Base-by-base conservation (phyloP, 106 monocot genomes). In the Alisma plantagoaquatica region DNA sequence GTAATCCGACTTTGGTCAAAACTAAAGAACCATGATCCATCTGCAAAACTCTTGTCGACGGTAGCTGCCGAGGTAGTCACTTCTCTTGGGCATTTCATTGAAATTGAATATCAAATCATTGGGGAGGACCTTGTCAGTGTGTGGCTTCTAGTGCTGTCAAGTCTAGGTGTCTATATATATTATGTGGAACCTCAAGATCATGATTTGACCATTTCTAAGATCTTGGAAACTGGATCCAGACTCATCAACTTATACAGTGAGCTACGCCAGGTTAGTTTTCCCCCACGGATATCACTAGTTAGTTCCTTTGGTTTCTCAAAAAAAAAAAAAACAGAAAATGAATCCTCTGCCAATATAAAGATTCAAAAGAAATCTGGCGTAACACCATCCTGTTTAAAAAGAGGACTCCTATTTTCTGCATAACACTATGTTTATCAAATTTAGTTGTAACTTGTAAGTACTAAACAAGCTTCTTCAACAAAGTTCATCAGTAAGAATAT, bases 191-290 rank as follows among this genome's bases (percentile, higher is more conserved):
- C 20, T 11, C 44, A 31, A 15, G 51, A 73, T 16, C 46, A 27
- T 27, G 65, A 59, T 15, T 53, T 71, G 17, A 42, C 89, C 16
- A 61, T 17, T 43, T 62, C 60, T 53, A 73, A 68, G 55, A 74
- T 96, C 65, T 61, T 76, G 32, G 64, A 61, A 32, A 46, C 79
- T 66, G 77, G 84, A 33, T 71, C 77, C 68, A 66, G 69, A 58
- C 41, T 89, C 33, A 71, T 96, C 59, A 69, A 74, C 12, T 42
- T 76, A 31, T 89, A 78, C 55, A 71, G 70, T 45, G 96, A 96
- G 44, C 78, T 89, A 76, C 88, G 89, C 43, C 96, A 96, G 96
- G 96, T 89, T 61, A 63, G 79, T 72, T 21, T n/a, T n/a, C n/a
- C n/a, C 15, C 17, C 28, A 14, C 10, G 25, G 24, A 27, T n/a